These are phyloP conservation scores for Suaeda aralocaspica DNA, from an alignment of 148 eudicot genomes.

Conservation along the genomic window DNA sequence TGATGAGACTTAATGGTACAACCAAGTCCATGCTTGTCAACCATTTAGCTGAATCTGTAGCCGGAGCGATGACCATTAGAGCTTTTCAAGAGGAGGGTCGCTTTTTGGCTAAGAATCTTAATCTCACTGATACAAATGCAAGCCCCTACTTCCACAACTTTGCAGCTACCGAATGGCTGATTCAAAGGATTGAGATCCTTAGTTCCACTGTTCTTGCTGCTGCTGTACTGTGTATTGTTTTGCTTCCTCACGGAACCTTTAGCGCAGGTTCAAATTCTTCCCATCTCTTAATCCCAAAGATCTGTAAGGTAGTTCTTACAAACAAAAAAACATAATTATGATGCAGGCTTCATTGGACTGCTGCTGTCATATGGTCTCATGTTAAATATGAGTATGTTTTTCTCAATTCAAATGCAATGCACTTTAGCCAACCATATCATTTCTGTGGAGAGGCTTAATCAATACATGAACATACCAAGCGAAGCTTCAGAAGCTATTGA, in stretches of 20 bases:
- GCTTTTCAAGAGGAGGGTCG: conserved; percentile 82
- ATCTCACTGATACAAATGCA: conserved; percentile 69
- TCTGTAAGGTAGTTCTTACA: no score
- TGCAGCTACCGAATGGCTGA: conserved; percentile 91
- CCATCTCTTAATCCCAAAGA: not conserved
- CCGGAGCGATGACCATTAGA: conserved; percentile 78
- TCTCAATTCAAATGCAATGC: conserved; percentile 72
- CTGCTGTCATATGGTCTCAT: conserved; percentile 87
- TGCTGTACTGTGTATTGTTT: conserved; percentile 81
- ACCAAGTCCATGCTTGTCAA: conserved; percentile 82
- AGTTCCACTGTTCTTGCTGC: conserved; percentile 69
- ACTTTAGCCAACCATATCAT: conserved; percentile 61
- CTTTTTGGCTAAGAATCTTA: conserved; percentile 67
- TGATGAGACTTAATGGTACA: conserved; percentile 89
- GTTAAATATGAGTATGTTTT: conserved; percentile 57
- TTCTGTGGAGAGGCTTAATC: conserved; percentile 87
- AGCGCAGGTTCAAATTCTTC: conserved; percentile 50
- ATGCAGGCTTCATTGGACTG: conserved; percentile 91
- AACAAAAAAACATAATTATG: not conserved
- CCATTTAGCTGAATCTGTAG: conserved; percentile 83
- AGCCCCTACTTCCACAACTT: conserved; percentile 76
- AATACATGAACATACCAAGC: conserved; percentile 78
- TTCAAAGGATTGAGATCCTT: conserved; percentile 73
- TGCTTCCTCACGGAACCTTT: conserved; percentile 78
- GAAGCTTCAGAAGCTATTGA: conserved; percentile 86